Evolutionary conservation across 2,329 filamentous ascomycete species (phyloP).

Genomic region (Talaromyces albobiverticillius): DNA sequence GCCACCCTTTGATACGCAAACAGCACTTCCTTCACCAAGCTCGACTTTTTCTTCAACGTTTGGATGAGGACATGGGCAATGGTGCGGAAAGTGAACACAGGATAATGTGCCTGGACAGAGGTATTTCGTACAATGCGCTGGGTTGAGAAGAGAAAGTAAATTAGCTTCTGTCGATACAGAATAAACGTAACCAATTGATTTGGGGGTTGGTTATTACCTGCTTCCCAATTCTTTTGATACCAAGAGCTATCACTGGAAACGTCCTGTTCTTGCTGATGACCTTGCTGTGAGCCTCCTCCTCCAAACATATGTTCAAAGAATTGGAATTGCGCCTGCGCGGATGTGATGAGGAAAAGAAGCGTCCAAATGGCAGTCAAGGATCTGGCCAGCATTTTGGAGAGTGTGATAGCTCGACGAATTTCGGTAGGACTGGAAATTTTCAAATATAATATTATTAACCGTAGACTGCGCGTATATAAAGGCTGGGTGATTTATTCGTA

Average conservation of each 20-base stretch:
- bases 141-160: not conserved
- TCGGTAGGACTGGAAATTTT: not conserved
- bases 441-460: not conserved
- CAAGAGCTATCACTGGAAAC: constrained; percentile 77
- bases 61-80: constrained; percentile 88
- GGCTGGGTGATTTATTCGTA: not conserved
- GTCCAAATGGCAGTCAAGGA: constrained; percentile 30
- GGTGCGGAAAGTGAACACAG: constrained; percentile 94
- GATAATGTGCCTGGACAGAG: constrained; percentile 91
- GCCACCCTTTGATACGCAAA: constrained; percentile 49
- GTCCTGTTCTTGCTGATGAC: constrained; percentile 62
- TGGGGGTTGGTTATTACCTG: constrained; percentile 49
- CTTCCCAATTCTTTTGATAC: constrained; percentile 70
- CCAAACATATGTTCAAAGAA: constrained; percentile 99
- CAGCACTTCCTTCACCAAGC: constrained; percentile 46
- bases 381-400: constrained; percentile 24
- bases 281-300: constrained; percentile 56
- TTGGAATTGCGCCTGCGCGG: constrained; percentile 76
- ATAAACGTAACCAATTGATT: not conserved
- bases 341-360: constrained; percentile 59
- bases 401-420: not conserved
- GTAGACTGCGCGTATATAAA: not conserved
- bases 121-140: constrained; percentile 87
- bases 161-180: constrained; percentile 17
- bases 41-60: constrained; percentile 73